phyloP scores from a whole-genome alignment of 2,329 filamentous ascomycete species.

The Phymatotrichopsis omnivora region DNA sequence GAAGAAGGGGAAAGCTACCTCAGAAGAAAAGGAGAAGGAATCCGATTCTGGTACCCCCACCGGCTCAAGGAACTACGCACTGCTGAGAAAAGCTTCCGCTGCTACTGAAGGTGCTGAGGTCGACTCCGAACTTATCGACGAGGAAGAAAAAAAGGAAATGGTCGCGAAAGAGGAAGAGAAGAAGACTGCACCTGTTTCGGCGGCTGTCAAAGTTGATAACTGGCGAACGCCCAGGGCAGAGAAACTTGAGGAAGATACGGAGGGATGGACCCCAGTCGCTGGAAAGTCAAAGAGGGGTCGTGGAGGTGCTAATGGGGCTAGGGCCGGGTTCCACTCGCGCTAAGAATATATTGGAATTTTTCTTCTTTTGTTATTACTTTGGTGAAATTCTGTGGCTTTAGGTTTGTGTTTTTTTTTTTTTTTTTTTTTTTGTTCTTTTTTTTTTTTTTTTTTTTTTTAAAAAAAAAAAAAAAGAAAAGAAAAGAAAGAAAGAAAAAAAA shows the following conservation, averaged over 20 bases:
- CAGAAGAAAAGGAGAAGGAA: conserved; percentile 23
- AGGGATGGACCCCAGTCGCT: conserved; percentile 10
- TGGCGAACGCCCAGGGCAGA: conserved; percentile 18
- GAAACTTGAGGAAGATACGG: conserved; percentile 17
- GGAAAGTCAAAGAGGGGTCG: conserved; percentile 1
- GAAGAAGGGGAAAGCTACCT: conserved; percentile 18
- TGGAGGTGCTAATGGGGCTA: conserved; percentile 1
- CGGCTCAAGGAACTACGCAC: conserved; percentile 17
- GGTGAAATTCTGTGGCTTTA: conserved; percentile 17
- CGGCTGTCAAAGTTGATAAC: conserved; percentile 3
- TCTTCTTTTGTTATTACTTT: conserved; percentile 21
- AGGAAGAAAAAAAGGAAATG: conserved; percentile 13
- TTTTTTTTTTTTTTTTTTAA: conserved; percentile 12
- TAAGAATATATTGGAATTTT: background rate
- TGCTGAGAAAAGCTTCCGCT: conserved; percentile 21
- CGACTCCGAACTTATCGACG: conserved; percentile 14
- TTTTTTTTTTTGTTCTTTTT: conserved; percentile 5
- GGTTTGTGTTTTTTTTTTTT: conserved; percentile 7
- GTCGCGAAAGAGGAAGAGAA: conserved; percentile 4
- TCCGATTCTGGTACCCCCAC: conserved; percentile 24
- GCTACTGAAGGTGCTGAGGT: conserved; percentile 11
- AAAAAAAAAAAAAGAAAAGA: background rate
- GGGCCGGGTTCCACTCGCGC: background rate
- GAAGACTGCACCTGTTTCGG: conserved; percentile 5
- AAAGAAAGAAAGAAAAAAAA: background rate